phyloP scores from a whole-genome alignment of 768 basidiomycete genomes.

The Naganishia friedmannii region DNA sequence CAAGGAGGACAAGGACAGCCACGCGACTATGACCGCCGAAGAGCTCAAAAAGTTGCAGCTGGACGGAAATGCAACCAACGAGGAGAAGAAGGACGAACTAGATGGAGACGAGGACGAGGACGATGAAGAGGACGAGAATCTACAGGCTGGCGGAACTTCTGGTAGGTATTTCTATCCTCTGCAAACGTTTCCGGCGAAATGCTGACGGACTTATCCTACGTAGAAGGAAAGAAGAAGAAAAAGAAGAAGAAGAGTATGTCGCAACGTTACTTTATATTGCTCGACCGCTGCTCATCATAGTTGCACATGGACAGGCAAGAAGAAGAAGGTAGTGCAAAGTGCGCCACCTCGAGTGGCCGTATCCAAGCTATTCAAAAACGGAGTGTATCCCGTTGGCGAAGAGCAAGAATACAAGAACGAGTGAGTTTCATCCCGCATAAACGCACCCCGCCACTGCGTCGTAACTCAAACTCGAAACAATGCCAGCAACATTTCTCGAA shows the following conservation, averaged over 20 bases:
- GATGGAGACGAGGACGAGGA: constrained; percentile 44
- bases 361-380: constrained; percentile 79
- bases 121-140: constrained; percentile 48
- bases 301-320: constrained; percentile 54
- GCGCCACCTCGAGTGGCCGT: constrained; percentile 88
- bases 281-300: neutral
- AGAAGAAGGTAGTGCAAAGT: constrained; percentile 67
- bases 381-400: constrained; percentile 88
- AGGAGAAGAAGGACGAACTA: constrained; percentile 11
- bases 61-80: constrained; percentile 21
- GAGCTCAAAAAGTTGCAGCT: constrained; percentile 27
- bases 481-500: constrained; percentile 80
- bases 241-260: constrained; percentile 75
- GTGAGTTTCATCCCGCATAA: constrained; percentile 57
- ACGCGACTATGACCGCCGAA: constrained; percentile 6
- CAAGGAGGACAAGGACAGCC: neutral
- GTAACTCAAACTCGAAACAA: neutral
- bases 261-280: neutral
- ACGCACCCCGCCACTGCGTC: too few species aligned
- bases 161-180: constrained; percentile 9
- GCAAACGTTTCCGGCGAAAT: neutral
- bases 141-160: constrained; percentile 34
- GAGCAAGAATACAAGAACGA: constrained; percentile 86
- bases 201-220: constrained; percentile 2
- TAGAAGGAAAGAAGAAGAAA: constrained; percentile 76